Evolutionary conservation across 108 stramenopile species (phyloP).

Genomic region (Pseudonitzschia multistriata): DNA sequence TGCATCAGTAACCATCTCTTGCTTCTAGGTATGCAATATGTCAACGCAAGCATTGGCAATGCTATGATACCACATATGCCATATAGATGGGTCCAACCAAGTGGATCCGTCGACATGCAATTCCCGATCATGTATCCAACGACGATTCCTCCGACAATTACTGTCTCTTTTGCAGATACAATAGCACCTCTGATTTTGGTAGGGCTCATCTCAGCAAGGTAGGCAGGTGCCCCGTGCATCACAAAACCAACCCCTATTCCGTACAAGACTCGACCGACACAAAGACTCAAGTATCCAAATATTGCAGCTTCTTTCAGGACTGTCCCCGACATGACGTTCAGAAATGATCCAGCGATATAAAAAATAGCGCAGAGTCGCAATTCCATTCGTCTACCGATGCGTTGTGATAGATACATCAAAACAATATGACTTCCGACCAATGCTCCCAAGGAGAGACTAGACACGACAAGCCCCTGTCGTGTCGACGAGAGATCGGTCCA

Average conservation of each 20-base stretch:
- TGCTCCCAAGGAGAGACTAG: constrained; percentile 43
- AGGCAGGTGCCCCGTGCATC: constrained; percentile 61
- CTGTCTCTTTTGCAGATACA: constrained; percentile 60
- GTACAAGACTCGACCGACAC: constrained; percentile 47
- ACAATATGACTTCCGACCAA: constrained; percentile 27
- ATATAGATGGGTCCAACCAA: neutral
- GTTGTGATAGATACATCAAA: constrained; percentile 26
- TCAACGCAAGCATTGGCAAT: constrained; percentile 24
- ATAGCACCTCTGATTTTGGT: constrained; percentile 44
- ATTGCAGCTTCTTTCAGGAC: neutral
- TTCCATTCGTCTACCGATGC: constrained; percentile 50
- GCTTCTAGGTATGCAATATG: constrained; percentile 20
- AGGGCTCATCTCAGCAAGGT: constrained; percentile 68
- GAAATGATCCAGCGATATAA: constrained; percentile 42
- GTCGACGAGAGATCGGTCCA: constrained; percentile 19
- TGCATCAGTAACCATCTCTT: constrained; percentile 28
- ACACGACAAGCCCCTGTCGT: constrained; percentile 53
- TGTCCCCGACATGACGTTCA: constrained; percentile 10
- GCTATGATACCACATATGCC: neutral
- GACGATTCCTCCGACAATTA: constrained; percentile 66
- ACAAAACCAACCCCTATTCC: constrained; percentile 61
- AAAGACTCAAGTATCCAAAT: constrained; percentile 33
- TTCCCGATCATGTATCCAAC: constrained; percentile 51
- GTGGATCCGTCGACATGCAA: constrained; percentile 12
- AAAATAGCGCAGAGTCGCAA: constrained; percentile 41